Evolutionary conservation across 192 early-diverging fungal genomes (phyloP), one percentile per base, ranked within the genome.

Genomic region (Rhizoclosmatium sp.): DNA sequence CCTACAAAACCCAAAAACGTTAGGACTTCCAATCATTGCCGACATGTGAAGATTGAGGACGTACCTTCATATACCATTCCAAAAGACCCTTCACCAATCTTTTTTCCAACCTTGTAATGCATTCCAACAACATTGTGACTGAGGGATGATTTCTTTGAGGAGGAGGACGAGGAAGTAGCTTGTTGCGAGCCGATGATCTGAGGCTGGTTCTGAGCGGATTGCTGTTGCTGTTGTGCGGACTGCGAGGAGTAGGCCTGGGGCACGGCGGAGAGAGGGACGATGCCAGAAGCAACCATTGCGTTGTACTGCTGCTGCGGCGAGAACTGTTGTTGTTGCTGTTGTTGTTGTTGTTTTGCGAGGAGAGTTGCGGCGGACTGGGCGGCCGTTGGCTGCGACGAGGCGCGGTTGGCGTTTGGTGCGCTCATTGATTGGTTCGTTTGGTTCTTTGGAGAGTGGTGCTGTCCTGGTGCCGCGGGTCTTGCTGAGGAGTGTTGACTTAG

Each of bases 31-130:
- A 7, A 54, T 16, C n/a, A 62, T 14, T 23, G 9, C 51, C 51
- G 44, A 41, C 3, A 62, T n/a, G n/a, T n/a, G 3, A 1, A 21
- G 23, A 56, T 46, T 47, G 19, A 42, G 46, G 10, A 3, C 9
- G 58, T 88, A 95, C 97, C 97, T 92, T 99, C 95, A 82, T 97
- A 98, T 74, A 99, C 97, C 86, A 97, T 92, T 69, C 97, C 97
- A 91, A 99, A 99, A 79, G 93, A 94, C 47, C 97, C 97, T 83
- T 98, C 96, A 59, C 96, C 97, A 86, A 99, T 95, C 85, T 95
- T 95, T 82, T 93, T 94, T 66, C 96, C 96, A 47, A 98, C 95
- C 81, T 93, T 94, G 84, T 94, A 99, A 83, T 98, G 96, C 47
- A 96, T 95, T 47, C 97, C 97, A 23, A 99, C 97, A 51, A 98